Evolutionary conservation across 345 rosid genomes (phyloP), one percentile per base, ranked within the genome.

Genomic region (Erucastrum elatum): DNA sequence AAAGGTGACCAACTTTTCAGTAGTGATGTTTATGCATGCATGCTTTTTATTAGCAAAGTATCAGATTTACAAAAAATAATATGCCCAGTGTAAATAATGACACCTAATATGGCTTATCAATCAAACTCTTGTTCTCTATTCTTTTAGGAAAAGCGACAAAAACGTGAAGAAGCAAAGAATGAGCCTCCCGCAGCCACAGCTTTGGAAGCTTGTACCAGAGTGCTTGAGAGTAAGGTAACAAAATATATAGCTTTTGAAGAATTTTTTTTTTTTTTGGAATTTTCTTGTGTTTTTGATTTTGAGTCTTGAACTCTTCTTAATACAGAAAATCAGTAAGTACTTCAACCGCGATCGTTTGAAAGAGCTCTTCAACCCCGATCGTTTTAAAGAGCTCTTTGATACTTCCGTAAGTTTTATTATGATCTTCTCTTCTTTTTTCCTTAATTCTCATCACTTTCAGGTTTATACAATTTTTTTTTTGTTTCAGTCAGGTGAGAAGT

Each of bases 81-180:
- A 16, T 51, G 58, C 21, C 5, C 6, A 51, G 2, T 49, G 55
- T 49, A 13, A n/a, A 49, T 46, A 44, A 41, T 26, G 8, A 30
- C 6, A 68, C 26, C 26, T 16, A 27, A 41, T 53, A 56, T 17
- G 74, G 31, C 7, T 64, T 25, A 11, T 60, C 21, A 60, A 21
- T 69, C 70, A 33, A 31, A 51, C 58, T 5, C 25, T 44, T 44
- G 39, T 56, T 49, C 55, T 77, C 8, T 29, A 10, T 27, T 41
- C 58, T 15, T 78, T 71, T 90, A 93, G 99, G 98, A 91, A 84
- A 90, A 71, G 78, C 94, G 83, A 75, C 91, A 87, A 78, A 95
- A 90, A 71, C 87, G 92, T 73, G 93, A 89, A 26, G 98, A 93
- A 85, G 88, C 84, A 53, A 91, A 76, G 82, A 88, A 83, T 65